Evolutionary conservation across 345 rosid species (phyloP).

Genomic region (Durio zibethinus): DNA sequence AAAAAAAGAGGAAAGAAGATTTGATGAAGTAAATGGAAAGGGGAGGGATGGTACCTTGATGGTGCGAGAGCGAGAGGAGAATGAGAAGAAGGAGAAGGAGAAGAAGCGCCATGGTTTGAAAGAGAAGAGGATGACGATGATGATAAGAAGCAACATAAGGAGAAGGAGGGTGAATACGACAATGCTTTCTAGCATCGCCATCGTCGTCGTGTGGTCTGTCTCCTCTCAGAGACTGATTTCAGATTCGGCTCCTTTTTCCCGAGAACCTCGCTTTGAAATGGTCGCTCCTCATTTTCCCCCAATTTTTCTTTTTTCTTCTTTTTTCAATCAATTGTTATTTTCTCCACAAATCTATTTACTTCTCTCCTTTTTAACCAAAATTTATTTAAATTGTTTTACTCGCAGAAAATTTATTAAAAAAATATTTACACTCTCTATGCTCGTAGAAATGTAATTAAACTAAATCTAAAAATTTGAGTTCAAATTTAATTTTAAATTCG

Average conservation of each 20-base stretch:
- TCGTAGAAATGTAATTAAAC: too few species aligned
- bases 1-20: neutral
- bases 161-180: constrained; percentile 37
- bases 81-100: constrained; percentile 33
- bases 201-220: constrained; percentile 44
- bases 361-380: too few species aligned
- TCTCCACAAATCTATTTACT: too few species aligned
- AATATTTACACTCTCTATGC: too few species aligned
- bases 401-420: too few species aligned
- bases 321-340: too few species aligned
- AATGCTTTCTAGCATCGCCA: constrained; percentile 50
- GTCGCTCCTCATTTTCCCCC: constrained; percentile 35
- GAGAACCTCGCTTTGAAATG: constrained; percentile 81
- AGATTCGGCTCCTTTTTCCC: constrained; percentile 44
- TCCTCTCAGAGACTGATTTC: constrained; percentile 32
- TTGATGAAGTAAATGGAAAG: neutral
- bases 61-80: constrained; percentile 40
- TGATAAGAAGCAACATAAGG: constrained; percentile 63
- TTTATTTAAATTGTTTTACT: too few species aligned
- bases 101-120: constrained; percentile 91
- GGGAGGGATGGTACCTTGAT: constrained; percentile 43
- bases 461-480: too few species aligned
- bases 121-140: constrained; percentile 63
- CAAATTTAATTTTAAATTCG: too few species aligned
- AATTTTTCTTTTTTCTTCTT: neutral